Evolutionary conservation across 1,139 yeast genomes (phyloP).

Genomic region (Pichia sp.): DNA sequence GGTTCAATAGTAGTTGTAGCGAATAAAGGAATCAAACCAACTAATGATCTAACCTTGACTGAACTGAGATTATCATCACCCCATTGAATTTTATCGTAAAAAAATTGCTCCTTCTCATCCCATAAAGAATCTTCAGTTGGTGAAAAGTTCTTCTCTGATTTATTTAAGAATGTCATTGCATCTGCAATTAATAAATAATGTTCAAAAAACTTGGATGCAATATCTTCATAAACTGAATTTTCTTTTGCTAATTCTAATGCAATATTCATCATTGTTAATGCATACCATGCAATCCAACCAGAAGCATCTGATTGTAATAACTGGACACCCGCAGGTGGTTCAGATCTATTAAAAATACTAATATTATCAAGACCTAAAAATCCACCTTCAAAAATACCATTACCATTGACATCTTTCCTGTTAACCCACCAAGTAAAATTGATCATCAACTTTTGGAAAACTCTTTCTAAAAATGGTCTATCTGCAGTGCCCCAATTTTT

Average conservation of each 20-base stretch:
- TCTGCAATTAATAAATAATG: conserved; percentile 90
- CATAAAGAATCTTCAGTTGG: conserved; percentile 65
- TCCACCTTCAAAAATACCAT: conserved; percentile 92
- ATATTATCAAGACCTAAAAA: conserved; percentile 91
- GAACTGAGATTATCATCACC: conserved; percentile 67
- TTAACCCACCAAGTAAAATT: conserved; percentile 99
- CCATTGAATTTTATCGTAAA: conserved; percentile 88
- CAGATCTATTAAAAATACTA: conserved; percentile 90
- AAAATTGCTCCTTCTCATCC: conserved; percentile 87
- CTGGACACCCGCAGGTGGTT: conserved; percentile 92
- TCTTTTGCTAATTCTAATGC: conserved; percentile 86
- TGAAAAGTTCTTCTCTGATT: conserved; percentile 34
- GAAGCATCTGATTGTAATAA: conserved; percentile 95
- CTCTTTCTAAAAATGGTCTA: conserved; percentile 78
- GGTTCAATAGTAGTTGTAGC: conserved; percentile 91
- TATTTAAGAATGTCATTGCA: conserved; percentile 77
- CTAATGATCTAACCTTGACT: conserved; percentile 83
- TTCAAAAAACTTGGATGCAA: conserved; percentile 93
- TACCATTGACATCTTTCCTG: conserved; percentile 83
- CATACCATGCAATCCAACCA: conserved; percentile 97
- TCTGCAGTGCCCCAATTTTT: conserved; percentile 82
- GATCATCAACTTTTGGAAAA: conserved; percentile 81
- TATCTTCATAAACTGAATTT: conserved; percentile 85
- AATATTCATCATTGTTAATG: conserved; percentile 87
- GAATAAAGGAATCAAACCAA: conserved; percentile 88